These are phyloP conservation scores for Fistulifera solaris DNA, from an alignment of 108 stramenopile genomes.

Conservation along the genomic window DNA sequence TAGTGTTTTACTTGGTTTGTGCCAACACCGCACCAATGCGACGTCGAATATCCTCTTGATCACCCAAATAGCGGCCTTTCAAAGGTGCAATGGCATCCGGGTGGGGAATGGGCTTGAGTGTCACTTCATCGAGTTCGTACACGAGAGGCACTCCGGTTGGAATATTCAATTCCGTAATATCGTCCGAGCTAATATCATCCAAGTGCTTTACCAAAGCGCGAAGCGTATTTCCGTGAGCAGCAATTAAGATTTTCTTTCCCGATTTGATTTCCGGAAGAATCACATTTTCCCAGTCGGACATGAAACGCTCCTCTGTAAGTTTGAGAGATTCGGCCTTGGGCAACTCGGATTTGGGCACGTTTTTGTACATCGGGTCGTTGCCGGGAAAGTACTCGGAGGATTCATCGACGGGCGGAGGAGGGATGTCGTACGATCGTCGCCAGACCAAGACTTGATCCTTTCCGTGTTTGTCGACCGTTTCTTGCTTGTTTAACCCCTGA, in stretches of 20 bases:
- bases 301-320: conserved; percentile 87
- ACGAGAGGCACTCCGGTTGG: conserved; percentile 95
- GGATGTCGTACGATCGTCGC: conserved; percentile 93
- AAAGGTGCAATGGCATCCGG: conserved; percentile 81
- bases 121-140: conserved; percentile 82
- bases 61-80: conserved; percentile 81
- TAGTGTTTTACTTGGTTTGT: conserved; percentile 82
- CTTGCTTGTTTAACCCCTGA: conserved; percentile 95
- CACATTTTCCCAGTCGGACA: conserved; percentile 85
- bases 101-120: conserved; percentile 85
- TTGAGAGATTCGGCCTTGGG: conserved; percentile 85
- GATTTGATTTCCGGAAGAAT: conserved; percentile 84
- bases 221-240: conserved; percentile 98
- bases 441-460: conserved; percentile 93
- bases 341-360: conserved; percentile 56
- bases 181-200: conserved; percentile 91
- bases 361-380: conserved; percentile 80
- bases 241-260: conserved; percentile 94
- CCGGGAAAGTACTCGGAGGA: conserved; percentile 73
- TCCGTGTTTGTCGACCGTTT: conserved; percentile 93
- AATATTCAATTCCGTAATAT: conserved; percentile 91
- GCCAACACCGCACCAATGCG: conserved; percentile 87
- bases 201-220: conserved; percentile 97
- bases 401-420: conserved; percentile 81
- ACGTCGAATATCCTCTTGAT: conserved; percentile 72